Conservation (phyloP, 1,139 yeast species). For the Hansenula lynferdii region DNA sequence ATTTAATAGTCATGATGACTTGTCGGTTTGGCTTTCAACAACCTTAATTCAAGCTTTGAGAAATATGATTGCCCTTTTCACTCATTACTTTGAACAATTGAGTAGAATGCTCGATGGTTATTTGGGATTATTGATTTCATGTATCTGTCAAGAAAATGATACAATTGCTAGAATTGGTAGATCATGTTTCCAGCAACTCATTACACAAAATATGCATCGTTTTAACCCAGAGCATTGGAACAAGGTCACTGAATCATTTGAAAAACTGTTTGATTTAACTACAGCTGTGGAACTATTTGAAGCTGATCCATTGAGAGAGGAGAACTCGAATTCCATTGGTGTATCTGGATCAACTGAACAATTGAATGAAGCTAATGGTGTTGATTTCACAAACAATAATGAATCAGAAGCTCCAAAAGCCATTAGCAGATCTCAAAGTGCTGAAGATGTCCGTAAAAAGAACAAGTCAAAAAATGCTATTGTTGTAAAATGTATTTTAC, state of each 20-base stretch:
- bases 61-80: constrained; percentile 77
- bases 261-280: constrained; percentile 68
- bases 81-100: constrained; percentile 73
- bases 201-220: constrained; percentile 67
- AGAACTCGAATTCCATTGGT: constrained; percentile 11
- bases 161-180: constrained; percentile 94
- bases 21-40: constrained; percentile 94
- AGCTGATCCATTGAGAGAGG: constrained; percentile 51
- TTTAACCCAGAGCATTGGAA: constrained; percentile 71
- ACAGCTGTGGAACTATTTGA: constrained; percentile 84
- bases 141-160: constrained; percentile 95
- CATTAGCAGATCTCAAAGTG: constrained; percentile 14
- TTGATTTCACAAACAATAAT: constrained; percentile 13
- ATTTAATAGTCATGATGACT: constrained; percentile 66
- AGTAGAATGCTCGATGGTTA: constrained; percentile 73
- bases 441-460: constrained; percentile 27
- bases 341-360: constrained; percentile 9
- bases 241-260: constrained; percentile 59
- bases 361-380: constrained; percentile 18
- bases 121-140: constrained; percentile 70
- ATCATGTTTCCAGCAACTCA: constrained; percentile 75
- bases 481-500: constrained; percentile 89
- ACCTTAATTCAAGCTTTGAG: constrained; percentile 94
- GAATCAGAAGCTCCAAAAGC: constrained; percentile 5
- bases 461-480: constrained; percentile 62